A percentile compares a stretch with the other conserved stretches of the same genome.
phyloP scores from a whole-genome alignment of 345 rosid species.

The Citropsis articulata region DNA sequence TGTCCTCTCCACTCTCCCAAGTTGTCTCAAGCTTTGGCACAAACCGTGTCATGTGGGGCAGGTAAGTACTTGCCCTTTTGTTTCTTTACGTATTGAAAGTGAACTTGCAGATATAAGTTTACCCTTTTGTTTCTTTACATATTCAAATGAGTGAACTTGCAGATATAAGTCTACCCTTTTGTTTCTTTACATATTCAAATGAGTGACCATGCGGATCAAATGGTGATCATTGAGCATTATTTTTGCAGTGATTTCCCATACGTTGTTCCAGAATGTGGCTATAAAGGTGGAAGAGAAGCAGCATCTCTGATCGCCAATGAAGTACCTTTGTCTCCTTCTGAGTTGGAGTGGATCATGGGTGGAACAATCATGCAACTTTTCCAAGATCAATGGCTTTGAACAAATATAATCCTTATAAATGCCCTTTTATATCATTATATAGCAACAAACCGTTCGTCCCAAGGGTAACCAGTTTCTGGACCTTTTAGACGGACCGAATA shows the following conservation, averaged over 20 bases:
- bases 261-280: slow-evolving; percentile 84
- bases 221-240: background rate
- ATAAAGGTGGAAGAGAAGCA: slow-evolving; percentile 72
- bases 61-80: slow-evolving; percentile 30
- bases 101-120: background rate
- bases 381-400: slow-evolving; percentile 50
- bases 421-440: background rate
- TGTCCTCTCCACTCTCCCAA: slow-evolving; percentile 54
- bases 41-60: slow-evolving; percentile 91
- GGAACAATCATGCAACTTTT: slow-evolving; percentile 66
- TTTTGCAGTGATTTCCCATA: slow-evolving; percentile 79
- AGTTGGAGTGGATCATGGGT: slow-evolving; percentile 71
- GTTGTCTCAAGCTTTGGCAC: slow-evolving; percentile 64
- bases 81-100: background rate
- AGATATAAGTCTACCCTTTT: background rate
- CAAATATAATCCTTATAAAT: background rate
- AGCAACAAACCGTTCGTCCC: too few relatives aligned
- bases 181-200: background rate
- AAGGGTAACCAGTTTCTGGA: too few relatives aligned
- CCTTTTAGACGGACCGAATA: too few relatives aligned
- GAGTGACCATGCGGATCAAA: background rate
- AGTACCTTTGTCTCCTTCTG: slow-evolving; percentile 58
- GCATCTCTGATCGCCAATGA: slow-evolving; percentile 40
- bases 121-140: background rate
- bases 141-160: background rate